phyloP scores from a whole-genome alignment of 192 early-diverging fungal genomes.

The Backusella australiensis region DNA sequence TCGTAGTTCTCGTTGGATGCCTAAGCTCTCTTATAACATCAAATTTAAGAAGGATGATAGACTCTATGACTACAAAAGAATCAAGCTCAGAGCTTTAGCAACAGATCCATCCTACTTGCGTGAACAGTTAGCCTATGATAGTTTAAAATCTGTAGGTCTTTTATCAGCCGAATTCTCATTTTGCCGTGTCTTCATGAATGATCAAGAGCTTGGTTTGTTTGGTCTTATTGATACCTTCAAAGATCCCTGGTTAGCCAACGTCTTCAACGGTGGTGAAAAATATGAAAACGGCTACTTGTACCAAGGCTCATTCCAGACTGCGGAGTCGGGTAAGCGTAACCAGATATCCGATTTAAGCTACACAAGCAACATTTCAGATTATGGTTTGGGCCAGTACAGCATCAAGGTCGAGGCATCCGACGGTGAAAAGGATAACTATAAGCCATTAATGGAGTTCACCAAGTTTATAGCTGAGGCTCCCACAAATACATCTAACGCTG shows the following conservation, averaged over 20 bases:
- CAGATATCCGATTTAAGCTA: conserved; percentile 1
- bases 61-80: conserved; percentile 11
- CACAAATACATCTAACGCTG: conserved; percentile 12
- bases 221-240: conserved; percentile 44
- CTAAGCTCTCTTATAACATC: conserved; percentile 29
- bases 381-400: conserved; percentile 10
- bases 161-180: conserved; percentile 10
- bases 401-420: conserved; percentile 14
- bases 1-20: conserved; percentile 22
- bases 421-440: not conserved
- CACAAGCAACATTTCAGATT: conserved; percentile 1
- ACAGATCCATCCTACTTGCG: conserved; percentile 32
- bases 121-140: conserved; percentile 26
- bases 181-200: conserved; percentile 38
- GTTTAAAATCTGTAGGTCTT: conserved; percentile 8
- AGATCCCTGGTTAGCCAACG: conserved; percentile 39
- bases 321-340: not conserved
- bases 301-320: not conserved
- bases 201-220: conserved; percentile 38
- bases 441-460: conserved; percentile 24
- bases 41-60: conserved; percentile 20
- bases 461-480: conserved; percentile 26
- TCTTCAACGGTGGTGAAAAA: conserved; percentile 27
- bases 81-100: conserved; percentile 24
- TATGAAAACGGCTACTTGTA: conserved; percentile 25